Evolutionary conservation across 2,329 filamentous ascomycete genomes (phyloP), one percentile per base, ranked within the genome.

Genomic region (Arthroderma sp.): DNA sequence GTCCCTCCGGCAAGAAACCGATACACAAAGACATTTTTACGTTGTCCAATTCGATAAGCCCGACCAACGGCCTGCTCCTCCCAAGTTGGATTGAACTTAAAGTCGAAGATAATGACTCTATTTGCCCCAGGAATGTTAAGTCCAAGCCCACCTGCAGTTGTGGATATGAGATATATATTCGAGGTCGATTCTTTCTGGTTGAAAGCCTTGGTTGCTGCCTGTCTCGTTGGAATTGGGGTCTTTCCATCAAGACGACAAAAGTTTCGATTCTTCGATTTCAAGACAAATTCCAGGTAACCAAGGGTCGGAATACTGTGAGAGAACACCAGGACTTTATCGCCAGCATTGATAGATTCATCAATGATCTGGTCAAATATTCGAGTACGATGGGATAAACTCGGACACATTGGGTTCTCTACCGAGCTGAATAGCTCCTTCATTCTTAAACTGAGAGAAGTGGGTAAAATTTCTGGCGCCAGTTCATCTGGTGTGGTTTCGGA

Each of bases 41-140:
- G 68, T 61, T 95, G 88, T 0, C 87, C 86, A 31, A 95, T 75
- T 1, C 88, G 83, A 61, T 91, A 94, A 0, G 85, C 82, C 43
- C 88, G 75, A 1, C 86, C 88, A 42, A 94, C 77, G 1, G 88
- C 88, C 62, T 95, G 88, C 55, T 87, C 81, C 60, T 94, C 88
- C 57, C 80, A 72, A 4, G 79, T 74, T 0, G 88, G 88, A 50
- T 88, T 91, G 65, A 80, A 94, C 49, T 73, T 71, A 56, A 83
- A 85, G 58, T 95, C 88, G 45, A 93, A 83, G 15, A 95, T 81
- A 15, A 95, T 74, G 1, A 94, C 84, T 15, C 88, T 77, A 58
- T 87, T 94, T 1, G 88, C 88, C 1, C 82, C 80, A 36, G 77
- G 76, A 8, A 95, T 81, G 51, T 95, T 95, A 41, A 94, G 69